Evolutionary conservation across 208 protist genomes (phyloP).

Genomic region (Strigomonas culicis): DNA sequence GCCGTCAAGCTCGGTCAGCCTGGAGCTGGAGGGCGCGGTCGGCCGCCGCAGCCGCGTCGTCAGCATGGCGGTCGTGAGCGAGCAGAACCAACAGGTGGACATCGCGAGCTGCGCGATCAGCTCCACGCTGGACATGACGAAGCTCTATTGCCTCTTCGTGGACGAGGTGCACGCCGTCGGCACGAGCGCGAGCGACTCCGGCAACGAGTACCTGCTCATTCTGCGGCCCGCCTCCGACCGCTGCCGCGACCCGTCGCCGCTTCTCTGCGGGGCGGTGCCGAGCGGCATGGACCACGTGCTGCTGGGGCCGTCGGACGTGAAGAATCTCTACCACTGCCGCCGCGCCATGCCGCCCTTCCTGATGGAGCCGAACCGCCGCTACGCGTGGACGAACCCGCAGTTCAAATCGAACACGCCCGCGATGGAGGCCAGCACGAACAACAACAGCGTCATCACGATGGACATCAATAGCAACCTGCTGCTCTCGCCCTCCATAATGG

Average conservation of each 20-base stretch:
- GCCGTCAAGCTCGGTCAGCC: too few relatives aligned
- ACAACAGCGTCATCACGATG: too few relatives aligned
- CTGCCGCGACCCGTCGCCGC: too few relatives aligned
- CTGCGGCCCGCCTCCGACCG: too few relatives aligned
- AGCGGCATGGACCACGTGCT: too few relatives aligned
- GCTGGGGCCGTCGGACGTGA: too few relatives aligned
- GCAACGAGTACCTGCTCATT: too few relatives aligned
- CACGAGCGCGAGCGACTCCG: slow-evolving; percentile 10
- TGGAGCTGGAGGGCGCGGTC: too few relatives aligned
- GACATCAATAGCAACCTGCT: background rate
- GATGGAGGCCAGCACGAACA: background rate
- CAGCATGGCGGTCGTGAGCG: background rate
- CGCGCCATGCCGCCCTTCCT: slow-evolving; percentile 18
- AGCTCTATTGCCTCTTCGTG: slow-evolving; percentile 18
- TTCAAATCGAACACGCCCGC: background rate
- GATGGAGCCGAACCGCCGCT: slow-evolving; percentile 1
- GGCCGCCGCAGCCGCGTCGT: background rate
- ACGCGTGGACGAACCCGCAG: slow-evolving; percentile 37
- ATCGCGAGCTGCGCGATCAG: too few relatives aligned
- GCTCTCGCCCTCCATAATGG: background rate
- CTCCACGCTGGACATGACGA: background rate
- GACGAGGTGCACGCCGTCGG: background rate
- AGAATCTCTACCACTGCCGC: slow-evolving; percentile 38
- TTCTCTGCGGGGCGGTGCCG: too few relatives aligned
- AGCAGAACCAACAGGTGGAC: too few relatives aligned